A percentile compares a stretch with the other conserved stretches of the same genome.
phyloP scores from a whole-genome alignment of 108 stramenopile species.

The Cyclotella distinguenda region DNA sequence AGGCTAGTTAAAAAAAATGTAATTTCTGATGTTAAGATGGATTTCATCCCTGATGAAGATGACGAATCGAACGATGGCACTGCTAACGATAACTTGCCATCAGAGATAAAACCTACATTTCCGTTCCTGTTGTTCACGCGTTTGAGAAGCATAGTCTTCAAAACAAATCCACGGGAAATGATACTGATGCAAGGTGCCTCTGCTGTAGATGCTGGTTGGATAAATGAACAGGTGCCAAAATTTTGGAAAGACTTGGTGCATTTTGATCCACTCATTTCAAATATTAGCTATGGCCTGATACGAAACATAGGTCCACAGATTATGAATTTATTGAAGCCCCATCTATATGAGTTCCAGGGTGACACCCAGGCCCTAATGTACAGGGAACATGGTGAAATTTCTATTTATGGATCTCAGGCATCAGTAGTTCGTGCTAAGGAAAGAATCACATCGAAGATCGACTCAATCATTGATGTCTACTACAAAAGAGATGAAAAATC shows the following conservation, averaged over 20 bases:
- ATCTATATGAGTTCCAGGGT: background rate
- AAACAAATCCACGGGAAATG: background rate
- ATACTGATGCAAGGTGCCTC: slow-evolving; percentile 5
- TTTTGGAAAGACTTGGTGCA: background rate
- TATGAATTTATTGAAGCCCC: background rate
- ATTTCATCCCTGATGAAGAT: slow-evolving; percentile 5
- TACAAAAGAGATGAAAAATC: slow-evolving; percentile 5
- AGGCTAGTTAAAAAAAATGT: background rate
- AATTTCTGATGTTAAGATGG: background rate
- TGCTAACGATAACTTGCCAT: background rate
- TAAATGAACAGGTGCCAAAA: background rate
- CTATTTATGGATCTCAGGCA: slow-evolving; percentile 2
- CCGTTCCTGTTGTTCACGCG: background rate
- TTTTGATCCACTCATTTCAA: background rate
- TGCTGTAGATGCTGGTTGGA: background rate
- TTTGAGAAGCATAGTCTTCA: background rate
- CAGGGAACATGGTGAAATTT: background rate
- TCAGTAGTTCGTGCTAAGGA: background rate
- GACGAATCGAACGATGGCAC: background rate
- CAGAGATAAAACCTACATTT: background rate
- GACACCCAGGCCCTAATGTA: background rate
- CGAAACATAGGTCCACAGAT: slow-evolving; percentile 2
- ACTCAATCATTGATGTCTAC: background rate
- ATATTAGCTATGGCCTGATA: background rate
- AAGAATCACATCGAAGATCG: background rate